Evolutionary conservation across 2,329 filamentous ascomycete genomes (phyloP).

Genomic region (Calycina marina): DNA sequence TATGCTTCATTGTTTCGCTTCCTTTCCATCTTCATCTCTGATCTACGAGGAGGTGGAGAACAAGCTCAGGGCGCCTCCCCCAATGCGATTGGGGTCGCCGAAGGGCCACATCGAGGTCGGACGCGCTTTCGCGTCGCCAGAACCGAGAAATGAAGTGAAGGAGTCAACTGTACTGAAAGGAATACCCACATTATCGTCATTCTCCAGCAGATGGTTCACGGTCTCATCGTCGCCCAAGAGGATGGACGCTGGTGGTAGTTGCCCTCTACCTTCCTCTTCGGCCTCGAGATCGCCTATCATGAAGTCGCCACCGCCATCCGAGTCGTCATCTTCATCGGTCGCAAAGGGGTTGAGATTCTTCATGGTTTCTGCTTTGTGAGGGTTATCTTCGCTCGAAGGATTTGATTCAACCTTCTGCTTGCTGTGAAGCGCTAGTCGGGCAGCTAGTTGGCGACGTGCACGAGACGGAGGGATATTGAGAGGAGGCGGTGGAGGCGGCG

Average conservation of each 20-base stretch:
- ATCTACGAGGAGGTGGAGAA: neutral
- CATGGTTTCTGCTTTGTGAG: slow-evolving; percentile 10
- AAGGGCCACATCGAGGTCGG: slow-evolving; percentile 16
- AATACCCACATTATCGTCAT: slow-evolving; percentile 16
- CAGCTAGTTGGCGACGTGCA: slow-evolving; percentile 80
- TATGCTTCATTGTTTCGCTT: slow-evolving; percentile 1
- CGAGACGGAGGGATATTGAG: slow-evolving; percentile 77
- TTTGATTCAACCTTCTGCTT: slow-evolving; percentile 32
- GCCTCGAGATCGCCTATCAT: slow-evolving; percentile 18
- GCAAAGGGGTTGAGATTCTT: slow-evolving; percentile 21
- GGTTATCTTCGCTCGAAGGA: slow-evolving; percentile 6
- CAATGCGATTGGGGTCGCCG: too few relatives aligned
- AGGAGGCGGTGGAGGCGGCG: slow-evolving; percentile 58
- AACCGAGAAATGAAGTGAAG: slow-evolving; percentile 1
- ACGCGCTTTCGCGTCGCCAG: slow-evolving; percentile 2
- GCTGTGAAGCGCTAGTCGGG: slow-evolving; percentile 62
- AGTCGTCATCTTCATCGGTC: slow-evolving; percentile 20
- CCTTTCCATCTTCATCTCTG: slow-evolving; percentile 2
- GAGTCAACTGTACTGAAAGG: slow-evolving; percentile 5
- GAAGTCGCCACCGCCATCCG: slow-evolving; percentile 17
- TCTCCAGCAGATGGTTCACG: slow-evolving; percentile 3
- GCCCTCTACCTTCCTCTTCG: slow-evolving; percentile 16
- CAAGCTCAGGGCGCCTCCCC: too few relatives aligned
- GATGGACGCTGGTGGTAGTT: slow-evolving; percentile 7
- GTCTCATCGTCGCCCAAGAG: slow-evolving; percentile 8